A percentile compares a stretch with the other conserved stretches of the same genome.
Conservation (phyloP, 108 stramenopile species). For the Skeletonema grethae region DNA sequence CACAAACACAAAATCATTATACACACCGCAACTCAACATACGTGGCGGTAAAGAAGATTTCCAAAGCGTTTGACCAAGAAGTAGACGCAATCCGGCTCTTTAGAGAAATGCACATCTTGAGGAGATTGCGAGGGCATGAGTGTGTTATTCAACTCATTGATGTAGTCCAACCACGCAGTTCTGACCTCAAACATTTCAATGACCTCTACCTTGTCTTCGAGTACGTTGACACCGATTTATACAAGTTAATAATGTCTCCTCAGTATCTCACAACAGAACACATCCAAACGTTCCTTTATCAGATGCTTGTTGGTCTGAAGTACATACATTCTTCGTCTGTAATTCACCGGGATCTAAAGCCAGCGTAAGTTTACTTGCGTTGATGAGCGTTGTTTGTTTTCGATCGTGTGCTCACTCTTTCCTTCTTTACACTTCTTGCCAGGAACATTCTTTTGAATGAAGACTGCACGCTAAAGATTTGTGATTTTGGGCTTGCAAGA, state of each 20-base stretch:
- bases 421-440: constrained; percentile 8
- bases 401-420: background rate
- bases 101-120: constrained; percentile 93
- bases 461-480: constrained; percentile 97
- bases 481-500: constrained; percentile 98
- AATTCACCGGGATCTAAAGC: constrained; percentile 92
- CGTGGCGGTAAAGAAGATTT: constrained; percentile 96
- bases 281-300: constrained; percentile 97
- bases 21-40: constrained; percentile 46
- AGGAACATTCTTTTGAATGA: constrained; percentile 96
- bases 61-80: constrained; percentile 92
- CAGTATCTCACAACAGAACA: constrained; percentile 98
- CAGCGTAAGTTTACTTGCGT: constrained; percentile 40
- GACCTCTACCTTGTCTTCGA: constrained; percentile 93
- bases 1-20: background rate
- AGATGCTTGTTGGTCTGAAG: constrained; percentile 94
- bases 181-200: constrained; percentile 74
- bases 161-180: constrained; percentile 83
- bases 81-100: constrained; percentile 90
- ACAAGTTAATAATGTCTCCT: constrained; percentile 98
- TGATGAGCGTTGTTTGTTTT: background rate
- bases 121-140: constrained; percentile 83
- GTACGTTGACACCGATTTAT: constrained; percentile 98
- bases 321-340: constrained; percentile 93
- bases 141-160: constrained; percentile 93